Base-by-base conservation (phyloP, 805 yeast species). In the Zygoascus tannicola region DNA sequence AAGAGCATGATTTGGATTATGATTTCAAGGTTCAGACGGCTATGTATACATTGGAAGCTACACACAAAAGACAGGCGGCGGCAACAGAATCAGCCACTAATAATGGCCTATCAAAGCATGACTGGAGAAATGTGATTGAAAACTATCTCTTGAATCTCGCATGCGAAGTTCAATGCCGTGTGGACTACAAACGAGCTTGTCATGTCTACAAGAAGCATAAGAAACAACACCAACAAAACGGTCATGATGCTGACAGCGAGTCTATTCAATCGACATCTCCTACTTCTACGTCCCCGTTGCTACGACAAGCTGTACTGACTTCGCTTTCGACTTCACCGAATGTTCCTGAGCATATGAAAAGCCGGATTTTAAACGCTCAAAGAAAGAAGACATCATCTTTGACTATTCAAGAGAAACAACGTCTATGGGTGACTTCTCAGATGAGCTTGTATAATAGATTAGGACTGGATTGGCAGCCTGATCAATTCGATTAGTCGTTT, bases 61-160 rank as follows among this genome's bases (percentile, higher is more conserved):
- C 82, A 0, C 53, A 59, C 12, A 42, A 47, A 18, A 46, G 54
- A 22, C 44, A 41, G 33, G 37, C 4, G 21, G 21, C 22, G 35
- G 22, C 21, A 16, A 10, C 19, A 5, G 38, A 51, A 38, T 49
- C 60, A 14, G 8, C 23, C 8, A 4, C 16, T 3, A n/a, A 7
- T 7, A 7, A 14, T 7, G 19, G 15, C 38, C 55, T 74, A n/a
- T 63, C 73, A 4, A 68, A 72, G 49, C 74, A 76, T 21, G 84
- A 81, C 57, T 81, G 87, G 85, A 66, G 88, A 51, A 78, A 80
- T 54, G 72, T 82, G 22, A 78, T 82, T 46, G 90, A 82, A 50
- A 81, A 80, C 60, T 82, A 74, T 43, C 47, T 54, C 34, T 44
- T 54, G 23, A 54, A 54, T 38, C 54, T 54, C 22, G 58, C 51